phyloP scores from a whole-genome alignment of 2,329 filamentous ascomycete species.

The Fusarium sarcochroum region DNA sequence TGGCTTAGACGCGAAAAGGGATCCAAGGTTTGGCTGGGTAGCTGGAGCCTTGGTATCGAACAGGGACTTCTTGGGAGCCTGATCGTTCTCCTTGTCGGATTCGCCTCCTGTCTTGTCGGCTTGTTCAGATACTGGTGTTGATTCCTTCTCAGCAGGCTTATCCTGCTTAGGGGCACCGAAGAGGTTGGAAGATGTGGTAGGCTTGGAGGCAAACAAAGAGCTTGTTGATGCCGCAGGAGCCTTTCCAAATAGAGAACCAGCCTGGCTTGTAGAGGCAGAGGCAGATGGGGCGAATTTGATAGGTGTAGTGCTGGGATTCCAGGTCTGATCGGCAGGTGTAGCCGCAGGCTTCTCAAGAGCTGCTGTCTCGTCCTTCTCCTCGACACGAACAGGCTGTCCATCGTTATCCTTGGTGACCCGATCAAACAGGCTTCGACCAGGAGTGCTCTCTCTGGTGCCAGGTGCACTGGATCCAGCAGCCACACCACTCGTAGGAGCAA shows the following conservation, averaged over 20 bases:
- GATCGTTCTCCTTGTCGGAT: constrained; percentile 62
- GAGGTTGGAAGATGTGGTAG: constrained; percentile 52
- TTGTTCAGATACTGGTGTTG: constrained; percentile 46
- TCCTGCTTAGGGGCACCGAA: constrained; percentile 56
- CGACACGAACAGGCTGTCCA: constrained; percentile 63
- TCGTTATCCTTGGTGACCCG: constrained; percentile 66
- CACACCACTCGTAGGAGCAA: constrained; percentile 47
- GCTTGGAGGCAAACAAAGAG: constrained; percentile 57
- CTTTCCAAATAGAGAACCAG: constrained; percentile 53
- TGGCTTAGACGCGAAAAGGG: constrained; percentile 54
- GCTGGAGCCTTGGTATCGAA: constrained; percentile 52
- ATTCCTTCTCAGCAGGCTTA: constrained; percentile 48
- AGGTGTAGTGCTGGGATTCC: constrained; percentile 63
- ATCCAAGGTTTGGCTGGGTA: constrained; percentile 49
- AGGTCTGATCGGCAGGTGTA: constrained; percentile 56
- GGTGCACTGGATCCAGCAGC: constrained; percentile 55
- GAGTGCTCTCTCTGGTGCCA: constrained; percentile 61
- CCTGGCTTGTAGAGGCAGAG: constrained; percentile 48
- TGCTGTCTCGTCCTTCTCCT: constrained; percentile 44
- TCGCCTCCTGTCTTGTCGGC: constrained; percentile 55
- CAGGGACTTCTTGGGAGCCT: constrained; percentile 53
- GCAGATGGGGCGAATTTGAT: constrained; percentile 66
- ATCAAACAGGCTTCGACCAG: constrained; percentile 68
- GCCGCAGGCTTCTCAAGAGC: constrained; percentile 47
- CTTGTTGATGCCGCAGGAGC: constrained; percentile 48